These are phyloP conservation scores for Cymbidium sinense DNA, from an alignment of 106 monocot genomes.

Conservation along the genomic window DNA sequence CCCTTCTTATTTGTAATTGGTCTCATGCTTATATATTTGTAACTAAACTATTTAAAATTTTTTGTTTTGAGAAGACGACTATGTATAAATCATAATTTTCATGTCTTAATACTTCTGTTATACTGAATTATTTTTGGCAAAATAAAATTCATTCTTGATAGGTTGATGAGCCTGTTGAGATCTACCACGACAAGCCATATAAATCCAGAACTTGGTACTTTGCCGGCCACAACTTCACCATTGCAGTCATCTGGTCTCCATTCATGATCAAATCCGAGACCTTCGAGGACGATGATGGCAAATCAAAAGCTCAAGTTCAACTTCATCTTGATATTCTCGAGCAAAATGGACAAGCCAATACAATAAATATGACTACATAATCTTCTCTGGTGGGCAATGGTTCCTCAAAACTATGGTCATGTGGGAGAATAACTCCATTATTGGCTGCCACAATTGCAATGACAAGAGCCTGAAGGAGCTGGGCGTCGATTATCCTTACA, in stretches of 20 bases:
- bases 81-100: too few relatives aligned
- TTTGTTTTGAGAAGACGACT: too few relatives aligned
- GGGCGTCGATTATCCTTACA: conserved; percentile 19
- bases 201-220: conserved; percentile 23
- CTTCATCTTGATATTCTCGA: conserved; percentile 36
- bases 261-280: conserved; percentile 27
- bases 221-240: conserved; percentile 31
- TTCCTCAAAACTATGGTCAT: conserved; percentile 21
- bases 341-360: conserved; percentile 15
- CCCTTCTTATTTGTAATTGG: too few relatives aligned
- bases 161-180: conserved; percentile 21
- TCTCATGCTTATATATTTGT: too few relatives aligned
- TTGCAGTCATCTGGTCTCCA: conserved; percentile 35
- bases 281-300: conserved; percentile 4
- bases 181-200: conserved; percentile 22
- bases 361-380: conserved; percentile 24
- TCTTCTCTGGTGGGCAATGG: conserved; percentile 42
- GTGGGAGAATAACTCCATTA: conserved; percentile 19
- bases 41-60: too few relatives aligned
- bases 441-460: conserved; percentile 39
- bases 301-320: background rate
- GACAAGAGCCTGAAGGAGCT: conserved; percentile 18
- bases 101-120: too few relatives aligned
- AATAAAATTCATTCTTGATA: background rate
- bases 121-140: too few relatives aligned